Evolutionary conservation across 768 basidiomycete species (phyloP).

Genomic region (Leccinum ochraceum): DNA sequence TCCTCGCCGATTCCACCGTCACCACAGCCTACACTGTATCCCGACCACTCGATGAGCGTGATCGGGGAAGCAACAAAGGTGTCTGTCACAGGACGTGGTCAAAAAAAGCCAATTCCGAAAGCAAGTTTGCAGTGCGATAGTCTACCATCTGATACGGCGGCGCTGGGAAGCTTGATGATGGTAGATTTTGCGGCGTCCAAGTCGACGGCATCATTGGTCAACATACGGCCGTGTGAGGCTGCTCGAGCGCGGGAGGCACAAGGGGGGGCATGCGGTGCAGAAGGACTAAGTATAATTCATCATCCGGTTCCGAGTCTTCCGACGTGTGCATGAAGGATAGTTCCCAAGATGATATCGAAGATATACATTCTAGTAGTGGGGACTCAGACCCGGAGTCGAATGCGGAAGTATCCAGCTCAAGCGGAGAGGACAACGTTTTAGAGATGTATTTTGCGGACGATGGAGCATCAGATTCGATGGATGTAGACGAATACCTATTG

Average conservation of each 20-base stretch:
- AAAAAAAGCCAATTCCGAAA: slow-evolving; percentile 38
- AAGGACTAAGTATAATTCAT: not conserved
- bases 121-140: slow-evolving; percentile 21
- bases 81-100: slow-evolving; percentile 26
- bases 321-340: no score
- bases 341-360: no score
- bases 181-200: slow-evolving; percentile 51
- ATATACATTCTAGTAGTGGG: no score
- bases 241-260: slow-evolving; percentile 30
- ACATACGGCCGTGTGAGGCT: slow-evolving; percentile 29
- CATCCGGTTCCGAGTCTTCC: no score
- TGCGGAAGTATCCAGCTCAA: no score
- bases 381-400: no score
- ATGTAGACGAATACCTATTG: no score
- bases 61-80: slow-evolving; percentile 40
- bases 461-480: no score
- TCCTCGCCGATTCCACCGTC: slow-evolving; percentile 42
- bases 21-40: slow-evolving; percentile 65
- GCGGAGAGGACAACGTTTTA: no score
- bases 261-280: slow-evolving; percentile 1
- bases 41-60: slow-evolving; percentile 71
- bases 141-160: slow-evolving; percentile 42
- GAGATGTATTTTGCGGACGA: no score
- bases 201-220: slow-evolving; percentile 36
- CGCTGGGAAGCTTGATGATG: slow-evolving; percentile 61